Evolutionary conservation across 208 protist genomes (phyloP).

Genomic region (Leishmania martiniquensis): DNA sequence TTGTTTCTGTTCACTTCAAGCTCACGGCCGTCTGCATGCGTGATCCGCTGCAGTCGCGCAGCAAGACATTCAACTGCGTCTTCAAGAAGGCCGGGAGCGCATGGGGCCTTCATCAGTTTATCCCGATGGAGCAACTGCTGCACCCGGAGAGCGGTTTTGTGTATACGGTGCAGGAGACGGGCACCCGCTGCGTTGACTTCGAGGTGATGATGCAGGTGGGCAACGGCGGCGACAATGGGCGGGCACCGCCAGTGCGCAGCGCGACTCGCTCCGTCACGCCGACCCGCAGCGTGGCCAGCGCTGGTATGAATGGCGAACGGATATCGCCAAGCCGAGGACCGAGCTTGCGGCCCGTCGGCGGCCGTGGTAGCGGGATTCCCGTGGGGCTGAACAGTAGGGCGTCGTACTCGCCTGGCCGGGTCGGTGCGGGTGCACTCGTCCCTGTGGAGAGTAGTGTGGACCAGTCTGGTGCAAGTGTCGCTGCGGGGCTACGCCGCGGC

Average conservation of each 20-base stretch:
- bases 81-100: constrained; percentile 84
- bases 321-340: constrained; percentile 24
- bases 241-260: constrained; percentile 37
- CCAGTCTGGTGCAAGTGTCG: constrained; percentile 20
- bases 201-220: constrained; percentile 75
- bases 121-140: constrained; percentile 59
- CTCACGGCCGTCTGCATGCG: constrained; percentile 63
- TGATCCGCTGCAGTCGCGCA: constrained; percentile 67
- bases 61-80: constrained; percentile 84
- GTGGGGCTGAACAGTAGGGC: constrained; percentile 11
- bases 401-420: constrained; percentile 25
- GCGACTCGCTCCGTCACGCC: constrained; percentile 34
- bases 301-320: not conserved
- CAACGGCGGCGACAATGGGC: constrained; percentile 25
- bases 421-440: constrained; percentile 23
- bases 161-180: constrained; percentile 67
- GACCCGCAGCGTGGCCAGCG: constrained; percentile 16
- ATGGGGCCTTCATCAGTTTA: constrained; percentile 91
- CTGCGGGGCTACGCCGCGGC: constrained; percentile 10
- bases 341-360: constrained; percentile 12
- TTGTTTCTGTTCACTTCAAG: constrained; percentile 74
- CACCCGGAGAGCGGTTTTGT: constrained; percentile 64
- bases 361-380: constrained; percentile 6
- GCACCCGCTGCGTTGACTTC: constrained; percentile 69
- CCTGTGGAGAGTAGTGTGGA: constrained; percentile 36